Evolutionary conservation across 495 filamentous ascomycete genomes (phyloP), one percentile per base, ranked within the genome.

Genomic region (Pyrenopolyporus hunteri): DNA sequence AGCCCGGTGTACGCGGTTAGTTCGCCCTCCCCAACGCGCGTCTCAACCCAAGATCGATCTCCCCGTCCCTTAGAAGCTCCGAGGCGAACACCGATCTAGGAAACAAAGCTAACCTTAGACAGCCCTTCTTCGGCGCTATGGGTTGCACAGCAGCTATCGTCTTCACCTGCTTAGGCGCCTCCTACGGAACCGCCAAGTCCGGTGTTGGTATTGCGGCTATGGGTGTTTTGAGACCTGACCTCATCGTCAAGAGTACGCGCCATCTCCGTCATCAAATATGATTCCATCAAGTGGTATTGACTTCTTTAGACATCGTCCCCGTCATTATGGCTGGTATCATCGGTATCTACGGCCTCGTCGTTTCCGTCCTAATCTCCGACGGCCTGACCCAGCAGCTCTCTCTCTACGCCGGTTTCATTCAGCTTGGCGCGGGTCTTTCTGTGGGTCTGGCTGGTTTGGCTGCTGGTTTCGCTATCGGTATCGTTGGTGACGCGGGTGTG

Each of bases 301-400:
- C 57, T 28, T 14, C 7, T 1, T 6, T 64, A 98, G 94, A 98
- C 83, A 96, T 98, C 73, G 92, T 98, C 57, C 94, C 94, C 72
- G 94, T 98, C 78, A 96, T 99, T 85, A 99, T 99, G 94, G 94
- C 94, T 83, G 94, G 94, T 98, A 99, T 99, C 80, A 97, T 99
- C 78, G 95, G 90, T 88, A 99, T 99, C 79, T 99, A 99, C 83
- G 94, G 94, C 69, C 86, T 99, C 48, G 94, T 99, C 80, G 94
- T 99, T 50, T 97, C 93, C 3, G 94, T 99, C 77, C 78, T 99
- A 73, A 93, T 99, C 76, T 97, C 95, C 68, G 93, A 95, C 77
- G 86, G 87, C 68, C 82, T 99, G 66, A 82, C 79, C 61, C 95
- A 99, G 79, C 62, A 88, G 50, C 79, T 89, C 55, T 82, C 95